Base-by-base conservation (phyloP, 371 early-diverging fungal genomes). In the Mycotypha africana region DNA sequence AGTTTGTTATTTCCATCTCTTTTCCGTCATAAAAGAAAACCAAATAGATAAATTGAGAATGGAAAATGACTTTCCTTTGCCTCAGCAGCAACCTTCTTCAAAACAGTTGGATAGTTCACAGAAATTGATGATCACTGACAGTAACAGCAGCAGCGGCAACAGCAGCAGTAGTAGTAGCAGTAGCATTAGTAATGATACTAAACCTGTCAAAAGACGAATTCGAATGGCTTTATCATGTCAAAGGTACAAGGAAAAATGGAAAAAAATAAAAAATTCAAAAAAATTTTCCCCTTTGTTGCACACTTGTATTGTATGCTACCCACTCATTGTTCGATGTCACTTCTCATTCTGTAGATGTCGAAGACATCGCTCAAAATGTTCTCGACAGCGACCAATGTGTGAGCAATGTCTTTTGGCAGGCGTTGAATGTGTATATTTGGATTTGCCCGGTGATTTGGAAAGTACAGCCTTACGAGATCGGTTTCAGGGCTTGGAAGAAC, bases 181-280 rank as follows among this genome's bases (percentile, higher is more conserved):
- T n/a, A n/a, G n/a, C n/a, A n/a, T n/a, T n/a, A 28, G 11, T 28
- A 31, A 10, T 23, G 17, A 47, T 3, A 11, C 21, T 24, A 34
- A 38, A 48, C 58, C 65, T 8, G 49, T 65, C 7, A 67, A 62
- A 42, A 56, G 72, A 46, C 53, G 72, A 39, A 56, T 63, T 34
- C 63, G 72, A 31, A 52, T 67, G 48, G 64, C 68, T n/a, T 40
- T 72, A 23, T 72, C 72, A 11, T 72, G 72, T 47, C 72, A 67
- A 57, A 65, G 72, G 72, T 58, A 62, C 25, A 34, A 10, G 5
- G 12, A 17, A 41, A 32, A n/a, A 38, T 10, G 32, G 8, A 23
- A 24, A n/a, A 19, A 20, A 23, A 26, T 4, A 38, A 17, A 15
- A 16, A 38, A 36, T 25, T 17, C 30, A 30, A 30, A 30, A 12